These are phyloP conservation scores for Hippophae tibetana DNA, from an alignment of 306 rosid species.

Conservation along the genomic window DNA sequence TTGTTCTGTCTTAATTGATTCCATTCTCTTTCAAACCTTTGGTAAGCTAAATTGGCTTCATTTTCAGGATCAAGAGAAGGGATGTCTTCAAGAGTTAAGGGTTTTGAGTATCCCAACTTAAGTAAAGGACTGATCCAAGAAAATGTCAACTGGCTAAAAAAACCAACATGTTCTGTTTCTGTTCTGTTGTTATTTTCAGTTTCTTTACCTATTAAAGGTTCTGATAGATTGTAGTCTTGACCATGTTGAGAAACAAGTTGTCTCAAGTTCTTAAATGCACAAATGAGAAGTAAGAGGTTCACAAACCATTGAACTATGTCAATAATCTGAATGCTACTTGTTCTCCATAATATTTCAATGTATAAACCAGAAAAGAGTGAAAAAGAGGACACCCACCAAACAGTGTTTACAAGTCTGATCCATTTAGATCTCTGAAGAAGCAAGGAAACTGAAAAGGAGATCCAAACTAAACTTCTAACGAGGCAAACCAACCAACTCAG, in stretches of 20 bases:
- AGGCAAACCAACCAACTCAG: conserved; percentile 26
- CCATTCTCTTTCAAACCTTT: conserved; percentile 44
- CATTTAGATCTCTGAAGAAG: conserved; percentile 31
- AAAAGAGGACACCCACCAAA: conserved; percentile 53
- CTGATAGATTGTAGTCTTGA: conserved; percentile 24
- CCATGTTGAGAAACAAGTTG: conserved; percentile 10
- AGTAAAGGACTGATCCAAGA: conserved; percentile 62
- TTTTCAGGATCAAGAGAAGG: conserved; percentile 59
- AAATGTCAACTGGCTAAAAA: conserved; percentile 46
- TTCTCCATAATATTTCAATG: conserved; percentile 27
- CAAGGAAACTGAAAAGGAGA: conserved; percentile 41
- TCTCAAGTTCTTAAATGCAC: conserved; percentile 33
- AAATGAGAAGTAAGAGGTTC: conserved; percentile 33
- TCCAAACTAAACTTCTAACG: conserved; percentile 41
- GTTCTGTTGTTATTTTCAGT: conserved; percentile 14
- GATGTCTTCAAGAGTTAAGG: conserved; percentile 46
- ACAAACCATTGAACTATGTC: conserved; percentile 34
- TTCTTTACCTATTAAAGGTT: conserved; percentile 35
- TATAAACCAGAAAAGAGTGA: conserved; percentile 32
- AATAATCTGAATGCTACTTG: conserved; percentile 18
- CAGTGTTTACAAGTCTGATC: conserved; percentile 27
- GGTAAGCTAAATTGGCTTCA: conserved; percentile 38
- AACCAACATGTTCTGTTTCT: conserved; percentile 19
- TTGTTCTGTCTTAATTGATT: conserved; percentile 29
- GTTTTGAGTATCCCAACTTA: conserved; percentile 40